Base-by-base conservation (phyloP, 2,329 filamentous ascomycete species). In the Diaporthe destruens region DNA sequence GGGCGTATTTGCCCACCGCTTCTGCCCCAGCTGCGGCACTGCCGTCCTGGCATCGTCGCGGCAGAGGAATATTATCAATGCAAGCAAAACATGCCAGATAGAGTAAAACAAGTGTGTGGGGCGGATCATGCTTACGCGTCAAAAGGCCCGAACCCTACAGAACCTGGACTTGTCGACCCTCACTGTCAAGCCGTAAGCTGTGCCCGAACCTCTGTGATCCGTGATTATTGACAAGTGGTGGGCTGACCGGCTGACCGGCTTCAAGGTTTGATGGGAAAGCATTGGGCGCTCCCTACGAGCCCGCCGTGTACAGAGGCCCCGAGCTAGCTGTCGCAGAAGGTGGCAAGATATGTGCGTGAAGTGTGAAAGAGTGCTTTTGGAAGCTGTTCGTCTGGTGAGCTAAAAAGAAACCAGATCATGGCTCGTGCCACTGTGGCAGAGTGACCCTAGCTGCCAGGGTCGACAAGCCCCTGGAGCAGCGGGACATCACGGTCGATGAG, bases 351-450 rank as follows among this genome's bases (percentile, higher is more conserved):
- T 87, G 72, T 74, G 42, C 18, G 72, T 72, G 14, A 5, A 54
- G 2, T 6, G 16, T 11, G 20, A 29, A 36, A 2, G 29, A 47
- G 20, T 23, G 29, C 2, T 9, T 44, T 14, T 14, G 29, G 34
- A 49, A 49, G 44, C 20, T 5, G 16, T 25, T 12, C 0, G 5
- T 39, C 6, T 25, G 16, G 12, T 2, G 25, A n/a, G 61, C 32
- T 51, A 32, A 49, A n/a, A n/a, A 36, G 3, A 16, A 9, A 34
- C 8, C 18, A 69, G 71, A 87, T 76, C 83, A 84, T 18, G 87
- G 87, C 11, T 84, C 85, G 77, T 89, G 87, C 77, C 87, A 89
- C 78, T 89, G 87, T 77, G 87, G 87, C 36, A 83, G 82, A 25
- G 80, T 89, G 32, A 83, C 79, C 20, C 70, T 87, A 1, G 84